phyloP scores from a whole-genome alignment of 2,329 filamentous ascomycete genomes.

The Monilinia aucupariae region DNA sequence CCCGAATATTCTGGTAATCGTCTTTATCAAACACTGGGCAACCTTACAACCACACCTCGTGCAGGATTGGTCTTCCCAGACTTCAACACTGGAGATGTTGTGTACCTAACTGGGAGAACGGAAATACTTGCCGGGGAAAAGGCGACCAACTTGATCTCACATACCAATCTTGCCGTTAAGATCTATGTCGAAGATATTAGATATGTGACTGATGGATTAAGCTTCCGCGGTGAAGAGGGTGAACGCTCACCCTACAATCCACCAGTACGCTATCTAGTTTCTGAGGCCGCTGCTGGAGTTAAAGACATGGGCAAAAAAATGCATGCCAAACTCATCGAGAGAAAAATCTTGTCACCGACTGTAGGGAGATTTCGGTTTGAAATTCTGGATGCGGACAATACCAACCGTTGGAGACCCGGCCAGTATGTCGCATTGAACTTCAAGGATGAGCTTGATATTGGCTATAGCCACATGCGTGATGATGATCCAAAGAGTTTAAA shows the following conservation, averaged over 20 bases:
- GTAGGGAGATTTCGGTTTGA: conserved; percentile 61
- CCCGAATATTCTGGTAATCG: conserved; percentile 81
- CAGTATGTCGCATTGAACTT: conserved; percentile 78
- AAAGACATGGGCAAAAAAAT: conserved; percentile 19
- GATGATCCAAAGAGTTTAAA: conserved; percentile 75
- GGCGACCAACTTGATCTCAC: conserved; percentile 58
- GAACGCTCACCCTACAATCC: conserved; percentile 77
- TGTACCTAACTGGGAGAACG: conserved; percentile 66
- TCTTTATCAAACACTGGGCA: conserved; percentile 78
- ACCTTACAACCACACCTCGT: conserved; percentile 60
- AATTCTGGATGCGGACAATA: conserved; percentile 37
- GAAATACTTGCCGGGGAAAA: conserved; percentile 59
- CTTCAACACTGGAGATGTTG: conserved; percentile 64
- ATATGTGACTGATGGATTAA: conserved; percentile 59
- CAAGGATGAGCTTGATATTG: conserved; percentile 58
- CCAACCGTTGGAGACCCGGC: conserved; percentile 55
- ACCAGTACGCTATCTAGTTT: conserved; percentile 56
- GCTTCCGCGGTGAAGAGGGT: conserved; percentile 57
- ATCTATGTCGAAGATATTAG: conserved; percentile 56
- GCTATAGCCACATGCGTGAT: conserved; percentile 80
- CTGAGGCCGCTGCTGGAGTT: conserved; percentile 43
- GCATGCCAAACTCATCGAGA: conserved; percentile 51
- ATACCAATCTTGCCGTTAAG: conserved; percentile 66
- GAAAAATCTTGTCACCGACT: conserved; percentile 57
- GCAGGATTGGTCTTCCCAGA: conserved; percentile 70